Evolutionary conservation across 2,329 filamentous ascomycete species (phyloP), one percentile per base, ranked within the genome.

Genomic region (Diplodia scrobiculata): DNA sequence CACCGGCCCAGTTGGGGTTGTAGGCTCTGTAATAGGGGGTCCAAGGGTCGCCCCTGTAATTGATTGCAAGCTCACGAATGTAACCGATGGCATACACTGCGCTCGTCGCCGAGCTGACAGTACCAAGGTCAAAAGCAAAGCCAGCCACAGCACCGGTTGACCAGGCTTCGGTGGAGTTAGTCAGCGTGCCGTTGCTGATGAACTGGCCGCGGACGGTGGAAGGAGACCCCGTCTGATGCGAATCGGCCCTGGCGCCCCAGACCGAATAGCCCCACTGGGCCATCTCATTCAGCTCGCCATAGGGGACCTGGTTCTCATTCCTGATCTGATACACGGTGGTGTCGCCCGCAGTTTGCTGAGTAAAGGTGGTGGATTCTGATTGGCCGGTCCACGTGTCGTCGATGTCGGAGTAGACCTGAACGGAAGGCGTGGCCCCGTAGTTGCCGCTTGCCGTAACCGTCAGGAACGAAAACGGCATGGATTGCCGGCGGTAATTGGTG

Each of bases 301-400:
- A 80, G 3, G 66, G 68, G 4, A 67, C 64, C 19, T 74, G 72
- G 68, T 76, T 72, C 38, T 75, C 67, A 10, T 75, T 73, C 9
- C 69, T 71, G 25, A 80, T 69, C 7, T 73, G 71, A 63, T 76
- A 79, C 51, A 79, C 68, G 3, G 71, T 66, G 34, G 76, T 71
- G 45, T 70, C 60, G 19, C 72, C 69, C 32, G 68, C 52, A 4
- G 70, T 67, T 27, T 73, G 68, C 51, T 76, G 74, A n/a, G 63
- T 67, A 14, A 71, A 63, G 14, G 66, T 67, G 11, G 73, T 72
- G 13, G 66, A 71, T 34, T 68, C 67, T 51, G 72, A 70, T 21
- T 71, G 72, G 11, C 79, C 80, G n/a, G 77, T 74, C 79, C 79
- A 82, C 54, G 75, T 75, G 21, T 76, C 77, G 68, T 81, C 80